Percentiles rank a stretch among this genome's conserved stretches.
Conservation (phyloP, 1,284 basidiomycete species). For the Phylloboletellus chloephorus region DNA sequence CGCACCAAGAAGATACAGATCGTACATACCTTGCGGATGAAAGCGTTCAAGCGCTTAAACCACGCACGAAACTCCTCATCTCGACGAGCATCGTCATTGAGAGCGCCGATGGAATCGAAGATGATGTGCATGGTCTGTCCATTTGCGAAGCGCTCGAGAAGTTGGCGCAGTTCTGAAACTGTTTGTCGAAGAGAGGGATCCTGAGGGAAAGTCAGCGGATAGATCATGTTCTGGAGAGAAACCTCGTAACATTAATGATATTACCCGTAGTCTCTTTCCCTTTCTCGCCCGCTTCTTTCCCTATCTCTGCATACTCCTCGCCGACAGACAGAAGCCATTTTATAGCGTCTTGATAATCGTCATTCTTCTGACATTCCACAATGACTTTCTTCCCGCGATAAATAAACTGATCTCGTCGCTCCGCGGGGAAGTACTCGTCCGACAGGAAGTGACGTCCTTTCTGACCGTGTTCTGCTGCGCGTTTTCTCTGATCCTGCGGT, state of each 20-base stretch:
- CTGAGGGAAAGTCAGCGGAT: conserved; percentile 24
- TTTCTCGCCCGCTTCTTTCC: conserved; percentile 44
- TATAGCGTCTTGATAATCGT: conserved; percentile 83
- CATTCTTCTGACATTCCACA: conserved; percentile 89
- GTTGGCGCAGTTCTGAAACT: conserved; percentile 62
- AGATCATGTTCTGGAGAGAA: neutral
- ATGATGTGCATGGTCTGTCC: conserved; percentile 62
- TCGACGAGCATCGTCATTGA: conserved; percentile 72
- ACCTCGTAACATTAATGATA: conserved; percentile 23
- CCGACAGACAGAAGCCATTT: conserved; percentile 68
- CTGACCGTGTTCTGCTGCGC: conserved; percentile 35
- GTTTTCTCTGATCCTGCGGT: conserved; percentile 40
- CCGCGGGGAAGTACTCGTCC: conserved; percentile 60
- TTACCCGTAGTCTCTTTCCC: conserved; percentile 35
- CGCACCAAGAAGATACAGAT: neutral
- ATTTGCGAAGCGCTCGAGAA: conserved; percentile 92
- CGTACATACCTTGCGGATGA: conserved; percentile 54
- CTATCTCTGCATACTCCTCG: conserved; percentile 73
- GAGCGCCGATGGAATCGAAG: conserved; percentile 64
- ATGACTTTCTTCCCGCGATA: conserved; percentile 60
- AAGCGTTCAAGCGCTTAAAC: conserved; percentile 67
- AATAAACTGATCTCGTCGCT: conserved; percentile 56
- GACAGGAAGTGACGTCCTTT: conserved; percentile 42
- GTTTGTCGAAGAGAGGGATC: conserved; percentile 58
- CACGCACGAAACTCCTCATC: conserved; percentile 77